A percentile compares a stretch with the other conserved stretches of the same genome.
Evolutionary conservation across 2,329 filamentous ascomycete species (phyloP).

Genomic region (Pestalotiopsis sp.): DNA sequence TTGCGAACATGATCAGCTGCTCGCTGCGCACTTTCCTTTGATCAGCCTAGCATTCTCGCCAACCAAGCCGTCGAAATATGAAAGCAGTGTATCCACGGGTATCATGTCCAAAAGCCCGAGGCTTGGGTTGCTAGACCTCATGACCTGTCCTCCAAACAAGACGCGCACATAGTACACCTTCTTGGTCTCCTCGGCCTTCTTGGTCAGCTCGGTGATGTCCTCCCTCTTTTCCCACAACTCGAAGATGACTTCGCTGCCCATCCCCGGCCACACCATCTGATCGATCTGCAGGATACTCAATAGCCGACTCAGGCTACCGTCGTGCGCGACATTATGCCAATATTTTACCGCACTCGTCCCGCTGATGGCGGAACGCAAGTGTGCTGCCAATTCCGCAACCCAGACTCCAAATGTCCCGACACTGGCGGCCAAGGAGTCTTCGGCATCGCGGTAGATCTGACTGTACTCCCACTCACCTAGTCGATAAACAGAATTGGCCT

Average conservation of each 20-base stretch:
- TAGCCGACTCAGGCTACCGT: constrained; percentile 70
- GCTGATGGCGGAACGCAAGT: constrained; percentile 59
- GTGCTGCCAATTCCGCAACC: constrained; percentile 70
- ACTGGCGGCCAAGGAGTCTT: constrained; percentile 63
- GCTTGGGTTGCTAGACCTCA: constrained; percentile 69
- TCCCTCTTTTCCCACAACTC: constrained; percentile 63
- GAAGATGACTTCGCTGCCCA: constrained; percentile 79
- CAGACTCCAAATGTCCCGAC: constrained; percentile 70
- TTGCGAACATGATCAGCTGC: neutral
- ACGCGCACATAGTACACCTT: constrained; percentile 61
- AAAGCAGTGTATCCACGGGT: constrained; percentile 64
- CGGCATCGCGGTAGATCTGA: constrained; percentile 72
- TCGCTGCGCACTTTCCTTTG: constrained; percentile 34
- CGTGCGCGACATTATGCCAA: constrained; percentile 79
- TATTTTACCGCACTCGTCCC: constrained; percentile 49
- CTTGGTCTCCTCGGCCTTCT: constrained; percentile 17
- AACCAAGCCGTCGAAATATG: constrained; percentile 73
- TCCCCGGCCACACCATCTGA: constrained; percentile 81
- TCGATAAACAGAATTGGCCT: constrained; percentile 71
- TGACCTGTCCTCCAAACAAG: constrained; percentile 69
- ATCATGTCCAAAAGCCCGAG: constrained; percentile 75
- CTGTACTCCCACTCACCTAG: constrained; percentile 82
- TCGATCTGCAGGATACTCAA: constrained; percentile 73
- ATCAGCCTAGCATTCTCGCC: constrained; percentile 53
- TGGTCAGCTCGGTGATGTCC: constrained; percentile 10